Conservation (phyloP, 129 eudicot species). For the Centrapalus pauciflorus region DNA sequence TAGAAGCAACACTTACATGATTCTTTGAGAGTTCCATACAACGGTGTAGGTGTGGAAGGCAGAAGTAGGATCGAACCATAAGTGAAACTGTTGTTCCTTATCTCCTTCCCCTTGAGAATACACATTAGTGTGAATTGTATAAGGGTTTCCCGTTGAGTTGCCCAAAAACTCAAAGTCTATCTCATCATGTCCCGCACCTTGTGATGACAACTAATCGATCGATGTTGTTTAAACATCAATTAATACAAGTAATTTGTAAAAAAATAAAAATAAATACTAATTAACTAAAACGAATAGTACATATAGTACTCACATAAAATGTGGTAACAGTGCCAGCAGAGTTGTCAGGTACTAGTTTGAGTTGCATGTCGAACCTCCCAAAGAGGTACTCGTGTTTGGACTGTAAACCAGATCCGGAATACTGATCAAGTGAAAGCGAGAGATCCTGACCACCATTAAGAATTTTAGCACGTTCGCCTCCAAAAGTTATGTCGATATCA, state of each 20-base stretch:
- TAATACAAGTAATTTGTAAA: too few relatives aligned
- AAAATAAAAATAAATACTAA: background rate
- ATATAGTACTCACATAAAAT: slow-evolving; percentile 17
- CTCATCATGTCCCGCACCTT: slow-evolving; percentile 38
- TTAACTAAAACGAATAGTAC: background rate
- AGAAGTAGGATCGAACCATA: slow-evolving; percentile 38
- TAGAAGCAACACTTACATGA: slow-evolving; percentile 20
- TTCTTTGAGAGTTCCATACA: slow-evolving; percentile 36
- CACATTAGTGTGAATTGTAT: slow-evolving; percentile 35
- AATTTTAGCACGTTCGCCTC: slow-evolving; percentile 24
- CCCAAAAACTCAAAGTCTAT: slow-evolving; percentile 40
- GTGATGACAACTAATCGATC: slow-evolving; percentile 26
- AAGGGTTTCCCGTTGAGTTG: slow-evolving; percentile 30
- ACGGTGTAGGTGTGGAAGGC: slow-evolving; percentile 42
- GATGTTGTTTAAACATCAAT: background rate
- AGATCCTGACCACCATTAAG: slow-evolving; percentile 31
- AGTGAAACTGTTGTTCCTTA: slow-evolving; percentile 40
- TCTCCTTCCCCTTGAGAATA: slow-evolving; percentile 37
- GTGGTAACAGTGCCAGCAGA: slow-evolving; percentile 43
- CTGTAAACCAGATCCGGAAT: slow-evolving; percentile 33
- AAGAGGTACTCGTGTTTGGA: slow-evolving; percentile 36
- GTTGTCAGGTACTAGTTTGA: slow-evolving; percentile 37
- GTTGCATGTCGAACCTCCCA: slow-evolving; percentile 35
- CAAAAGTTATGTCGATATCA: slow-evolving; percentile 30
- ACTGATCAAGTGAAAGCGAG: slow-evolving; percentile 27